Conservation (phyloP, 2,329 filamentous ascomycete species). For the Neoarthrinium moseri region DNA sequence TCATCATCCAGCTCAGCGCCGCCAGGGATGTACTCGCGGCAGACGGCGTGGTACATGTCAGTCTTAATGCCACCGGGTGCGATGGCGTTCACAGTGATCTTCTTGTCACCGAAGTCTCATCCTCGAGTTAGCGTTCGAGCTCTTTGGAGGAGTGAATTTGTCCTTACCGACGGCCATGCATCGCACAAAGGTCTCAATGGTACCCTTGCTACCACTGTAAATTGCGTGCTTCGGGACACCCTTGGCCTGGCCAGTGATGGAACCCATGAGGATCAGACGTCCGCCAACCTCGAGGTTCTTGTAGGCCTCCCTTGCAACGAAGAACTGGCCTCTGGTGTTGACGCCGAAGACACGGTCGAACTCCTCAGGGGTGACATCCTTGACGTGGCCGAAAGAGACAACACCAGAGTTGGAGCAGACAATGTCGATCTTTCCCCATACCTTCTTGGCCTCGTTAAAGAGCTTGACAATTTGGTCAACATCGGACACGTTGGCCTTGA, state of each 20-base stretch:
- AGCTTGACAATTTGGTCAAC: constrained; percentile 61
- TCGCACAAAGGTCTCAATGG: constrained; percentile 75
- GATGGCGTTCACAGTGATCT: constrained; percentile 66
- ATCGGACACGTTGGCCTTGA: constrained; percentile 68
- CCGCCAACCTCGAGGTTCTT: constrained; percentile 67
- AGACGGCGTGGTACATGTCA: constrained; percentile 67
- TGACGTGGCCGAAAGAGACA: constrained; percentile 66
- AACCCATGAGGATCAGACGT: constrained; percentile 71
- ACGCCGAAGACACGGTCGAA: constrained; percentile 70
- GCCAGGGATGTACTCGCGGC: constrained; percentile 61
- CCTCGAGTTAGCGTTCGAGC: neutral
- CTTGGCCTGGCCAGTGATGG: constrained; percentile 65
- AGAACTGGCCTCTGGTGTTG: constrained; percentile 70
- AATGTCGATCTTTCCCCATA: constrained; percentile 68
- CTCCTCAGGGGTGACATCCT: constrained; percentile 68
- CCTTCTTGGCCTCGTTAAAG: constrained; percentile 60
- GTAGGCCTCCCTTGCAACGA: constrained; percentile 69
- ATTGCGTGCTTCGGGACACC: constrained; percentile 70
- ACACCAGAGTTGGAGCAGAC: constrained; percentile 71
- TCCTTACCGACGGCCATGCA: constrained; percentile 68
- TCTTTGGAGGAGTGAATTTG: neutral
- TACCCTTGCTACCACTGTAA: constrained; percentile 74
- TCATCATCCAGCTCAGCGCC: constrained; percentile 56
- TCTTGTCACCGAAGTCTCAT: constrained; percentile 62
- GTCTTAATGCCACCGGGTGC: constrained; percentile 68